These are phyloP conservation scores for Xerocomellus dryophilus DNA, from an alignment of 768 basidiomycete species.

Conservation along the genomic window DNA sequence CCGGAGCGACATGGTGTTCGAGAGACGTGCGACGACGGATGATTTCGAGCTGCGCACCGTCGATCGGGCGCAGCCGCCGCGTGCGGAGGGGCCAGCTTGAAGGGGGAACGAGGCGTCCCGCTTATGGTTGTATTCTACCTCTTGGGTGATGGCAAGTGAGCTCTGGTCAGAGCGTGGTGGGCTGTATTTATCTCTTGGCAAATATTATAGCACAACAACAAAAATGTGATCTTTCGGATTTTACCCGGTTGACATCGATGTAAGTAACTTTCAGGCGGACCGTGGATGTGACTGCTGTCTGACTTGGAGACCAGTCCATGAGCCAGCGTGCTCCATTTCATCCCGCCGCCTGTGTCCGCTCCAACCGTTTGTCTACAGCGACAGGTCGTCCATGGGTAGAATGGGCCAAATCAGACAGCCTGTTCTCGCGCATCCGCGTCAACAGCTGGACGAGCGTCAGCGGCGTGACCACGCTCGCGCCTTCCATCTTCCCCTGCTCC, in stretches of 20 bases:
- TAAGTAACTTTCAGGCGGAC: background rate
- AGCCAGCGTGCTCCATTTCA: slow-evolving; percentile 11
- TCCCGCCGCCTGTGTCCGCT: slow-evolving; percentile 65
- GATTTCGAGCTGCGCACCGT: slow-evolving; percentile 2
- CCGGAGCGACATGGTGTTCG: slow-evolving; percentile 12
- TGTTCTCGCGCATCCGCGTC: slow-evolving; percentile 63
- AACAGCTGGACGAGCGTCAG: slow-evolving; percentile 54
- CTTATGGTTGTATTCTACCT: background rate
- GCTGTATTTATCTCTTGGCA: background rate
- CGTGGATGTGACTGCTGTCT: background rate
- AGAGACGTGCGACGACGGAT: background rate
- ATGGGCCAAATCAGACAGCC: slow-evolving; percentile 55
- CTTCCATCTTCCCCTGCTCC: slow-evolving; percentile 18
- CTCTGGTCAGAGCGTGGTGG: background rate
- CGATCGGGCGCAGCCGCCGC: background rate
- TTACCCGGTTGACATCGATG: background rate
- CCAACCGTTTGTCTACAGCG: slow-evolving; percentile 69
- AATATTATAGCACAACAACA: background rate
- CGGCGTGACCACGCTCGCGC: slow-evolving; percentile 48
- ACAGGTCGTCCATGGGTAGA: slow-evolving; percentile 47
- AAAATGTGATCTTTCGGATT: background rate
- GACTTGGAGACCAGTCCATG: background rate
- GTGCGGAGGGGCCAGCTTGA: background rate
- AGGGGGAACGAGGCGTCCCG: too few relatives aligned
- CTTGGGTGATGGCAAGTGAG: background rate